These are phyloP conservation scores for Aspergillus brasiliensis DNA, from an alignment of 2,329 filamentous ascomycete genomes.

Conservation along the genomic window DNA sequence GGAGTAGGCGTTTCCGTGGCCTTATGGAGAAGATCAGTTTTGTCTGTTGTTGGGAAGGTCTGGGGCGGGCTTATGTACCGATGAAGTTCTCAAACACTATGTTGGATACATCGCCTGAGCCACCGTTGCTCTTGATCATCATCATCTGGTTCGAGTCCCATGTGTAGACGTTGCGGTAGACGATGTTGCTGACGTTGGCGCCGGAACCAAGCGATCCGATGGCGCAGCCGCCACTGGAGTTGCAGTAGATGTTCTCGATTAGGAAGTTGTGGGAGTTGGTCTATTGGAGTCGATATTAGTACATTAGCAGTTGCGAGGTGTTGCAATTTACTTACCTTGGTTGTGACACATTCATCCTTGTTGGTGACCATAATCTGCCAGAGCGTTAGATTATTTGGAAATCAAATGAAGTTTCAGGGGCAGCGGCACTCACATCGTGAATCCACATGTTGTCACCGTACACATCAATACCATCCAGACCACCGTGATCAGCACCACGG, in stretches of 20 bases:
- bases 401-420: neutral
- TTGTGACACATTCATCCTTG: slow-evolving; percentile 63
- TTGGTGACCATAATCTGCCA: slow-evolving; percentile 59
- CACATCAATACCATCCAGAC: slow-evolving; percentile 60
- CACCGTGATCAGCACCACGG: slow-evolving; percentile 54
- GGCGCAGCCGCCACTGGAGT: slow-evolving; percentile 62
- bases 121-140: slow-evolving; percentile 65
- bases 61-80: slow-evolving; percentile 25
- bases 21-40: no score
- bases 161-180: slow-evolving; percentile 61
- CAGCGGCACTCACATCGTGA: slow-evolving; percentile 50
- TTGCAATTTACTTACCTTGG: slow-evolving; percentile 42
- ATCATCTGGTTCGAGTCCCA: slow-evolving; percentile 63
- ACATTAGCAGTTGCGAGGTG: no score
- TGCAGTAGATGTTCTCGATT: slow-evolving; percentile 64
- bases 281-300: slow-evolving; percentile 23
- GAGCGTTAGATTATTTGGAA: neutral
- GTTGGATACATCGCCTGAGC: slow-evolving; percentile 55
- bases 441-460: slow-evolving; percentile 59
- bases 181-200: slow-evolving; percentile 55
- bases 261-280: slow-evolving; percentile 56
- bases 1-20: slow-evolving; percentile 61
- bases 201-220: slow-evolving; percentile 58
- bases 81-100: slow-evolving; percentile 59
- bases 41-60: no score